Evolutionary conservation across 2,329 filamentous ascomycete species (phyloP).

Genomic region (Aspergillus fumigatus): DNA sequence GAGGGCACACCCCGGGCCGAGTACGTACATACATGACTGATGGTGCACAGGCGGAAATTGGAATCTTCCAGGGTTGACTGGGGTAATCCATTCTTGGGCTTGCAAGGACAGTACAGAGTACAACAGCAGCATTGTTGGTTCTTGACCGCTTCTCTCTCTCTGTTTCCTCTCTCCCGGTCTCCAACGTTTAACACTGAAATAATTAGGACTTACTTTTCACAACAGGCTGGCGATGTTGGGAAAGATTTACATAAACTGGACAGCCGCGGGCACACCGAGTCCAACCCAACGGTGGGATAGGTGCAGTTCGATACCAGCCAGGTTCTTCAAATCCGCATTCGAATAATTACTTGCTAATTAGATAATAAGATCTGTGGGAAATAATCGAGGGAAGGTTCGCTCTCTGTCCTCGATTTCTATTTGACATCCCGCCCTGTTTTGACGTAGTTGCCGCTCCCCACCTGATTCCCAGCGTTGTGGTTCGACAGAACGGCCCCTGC

Average conservation of each 20-base stretch:
- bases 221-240: neutral
- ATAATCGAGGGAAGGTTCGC: neutral
- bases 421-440: neutral
- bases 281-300: neutral
- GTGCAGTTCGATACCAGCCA: neutral
- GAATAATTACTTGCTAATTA: neutral
- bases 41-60: neutral
- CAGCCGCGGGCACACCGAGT: neutral
- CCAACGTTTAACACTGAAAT: neutral
- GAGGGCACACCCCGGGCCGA: neutral
- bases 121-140: neutral
- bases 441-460: neutral
- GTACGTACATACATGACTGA: neutral
- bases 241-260: neutral
- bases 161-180: neutral
- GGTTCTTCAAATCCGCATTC: neutral
- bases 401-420: neutral
- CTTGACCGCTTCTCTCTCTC: neutral
- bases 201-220: neutral
- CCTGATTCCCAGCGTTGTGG: neutral
- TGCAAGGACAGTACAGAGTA: neutral
- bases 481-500: neutral
- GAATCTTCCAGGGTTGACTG: neutral
- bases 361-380: neutral
- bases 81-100: neutral